Evolutionary conservation across 73 alveolate genomes (phyloP).

Genomic region (Uronychia setigera): DNA sequence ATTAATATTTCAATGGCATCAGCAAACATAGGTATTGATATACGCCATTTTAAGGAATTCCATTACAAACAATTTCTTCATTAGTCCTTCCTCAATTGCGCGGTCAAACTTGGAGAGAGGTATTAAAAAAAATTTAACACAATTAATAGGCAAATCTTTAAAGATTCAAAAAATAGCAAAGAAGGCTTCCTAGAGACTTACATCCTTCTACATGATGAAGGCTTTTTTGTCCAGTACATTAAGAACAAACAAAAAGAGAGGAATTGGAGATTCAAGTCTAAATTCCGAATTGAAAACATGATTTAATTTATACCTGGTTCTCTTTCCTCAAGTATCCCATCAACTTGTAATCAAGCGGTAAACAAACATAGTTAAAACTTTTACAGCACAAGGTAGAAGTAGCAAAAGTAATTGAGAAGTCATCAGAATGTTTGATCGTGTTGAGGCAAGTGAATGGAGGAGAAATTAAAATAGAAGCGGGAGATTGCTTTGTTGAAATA

Average conservation of each 20-base stretch:
- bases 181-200: not conserved
- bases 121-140: not conserved
- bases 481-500: no score
- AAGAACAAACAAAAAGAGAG: not conserved
- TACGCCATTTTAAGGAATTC: not conserved
- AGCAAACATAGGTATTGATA: not conserved
- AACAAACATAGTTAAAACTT: no score
- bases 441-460: not conserved
- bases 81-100: constrained; percentile 5
- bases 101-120: constrained; percentile 22
- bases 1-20: not conserved
- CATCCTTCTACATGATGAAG: not conserved
- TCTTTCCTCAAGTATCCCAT: no score
- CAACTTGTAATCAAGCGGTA: no score
- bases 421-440: not conserved
- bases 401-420: not conserved
- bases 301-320: no score
- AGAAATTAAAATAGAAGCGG: no score
- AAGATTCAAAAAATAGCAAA: not conserved
- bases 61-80: not conserved
- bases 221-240: not conserved
- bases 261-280: not conserved
- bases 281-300: not conserved
- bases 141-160: not conserved
- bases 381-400: not conserved